These are phyloP conservation scores for Neurospora terricola DNA, from an alignment of 495 filamentous ascomycete species.

Conservation along the genomic window DNA sequence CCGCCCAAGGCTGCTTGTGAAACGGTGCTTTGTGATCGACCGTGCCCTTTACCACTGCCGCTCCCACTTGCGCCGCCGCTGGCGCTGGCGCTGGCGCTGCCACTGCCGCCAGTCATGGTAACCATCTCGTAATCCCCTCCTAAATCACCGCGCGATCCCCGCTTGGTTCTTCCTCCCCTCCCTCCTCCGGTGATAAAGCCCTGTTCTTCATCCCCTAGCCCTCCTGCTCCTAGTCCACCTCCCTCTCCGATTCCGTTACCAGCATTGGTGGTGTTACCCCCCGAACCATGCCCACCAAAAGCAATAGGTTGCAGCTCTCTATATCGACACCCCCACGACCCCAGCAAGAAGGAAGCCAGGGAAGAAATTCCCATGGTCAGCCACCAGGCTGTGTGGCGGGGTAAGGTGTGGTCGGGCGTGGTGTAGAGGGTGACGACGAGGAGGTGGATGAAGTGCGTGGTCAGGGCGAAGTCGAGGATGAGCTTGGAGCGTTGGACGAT, in stretches of 20 bases:
- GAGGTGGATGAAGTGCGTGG: conserved; percentile 81
- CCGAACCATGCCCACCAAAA: conserved; percentile 53
- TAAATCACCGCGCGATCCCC: neutral
- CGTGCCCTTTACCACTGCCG: neutral
- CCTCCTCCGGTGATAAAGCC: neutral
- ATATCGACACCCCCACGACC: conserved; percentile 86
- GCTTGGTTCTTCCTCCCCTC: neutral
- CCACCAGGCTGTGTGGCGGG: conserved; percentile 81
- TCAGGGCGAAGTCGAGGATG: conserved; percentile 86
- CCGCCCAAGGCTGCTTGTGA: neutral
- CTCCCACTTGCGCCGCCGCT: neutral
- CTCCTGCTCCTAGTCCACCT: neutral
- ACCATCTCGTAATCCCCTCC: neutral
- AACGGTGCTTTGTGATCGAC: neutral
- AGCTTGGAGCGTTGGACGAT: conserved; percentile 82
- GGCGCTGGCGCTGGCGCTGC: neutral
- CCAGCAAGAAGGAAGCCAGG: conserved; percentile 57
- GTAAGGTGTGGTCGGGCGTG: conserved; percentile 42
- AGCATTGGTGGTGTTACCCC: conserved; percentile 6
- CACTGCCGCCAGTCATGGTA: neutral
- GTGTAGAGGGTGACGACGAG: conserved; percentile 68
- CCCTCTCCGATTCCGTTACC: neutral
- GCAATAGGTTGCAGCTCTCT: conserved; percentile 80
- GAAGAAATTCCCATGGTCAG: conserved; percentile 59
- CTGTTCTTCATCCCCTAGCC: neutral